Base-by-base conservation (phyloP, 441 rosid genomes). In the Adansonia grandidieri region DNA sequence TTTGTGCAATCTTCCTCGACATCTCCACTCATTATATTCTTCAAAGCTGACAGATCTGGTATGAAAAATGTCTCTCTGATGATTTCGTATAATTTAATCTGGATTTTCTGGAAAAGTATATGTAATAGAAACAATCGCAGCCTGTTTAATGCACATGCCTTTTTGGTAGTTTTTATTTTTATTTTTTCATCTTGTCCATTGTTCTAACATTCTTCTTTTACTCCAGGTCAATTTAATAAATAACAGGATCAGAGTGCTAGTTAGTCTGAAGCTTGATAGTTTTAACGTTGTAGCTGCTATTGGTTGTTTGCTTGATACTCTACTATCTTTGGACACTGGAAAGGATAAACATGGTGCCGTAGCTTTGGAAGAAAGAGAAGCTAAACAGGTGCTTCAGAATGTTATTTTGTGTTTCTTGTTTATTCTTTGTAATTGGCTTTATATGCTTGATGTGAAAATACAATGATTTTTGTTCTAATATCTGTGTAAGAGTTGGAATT, bases 261-360 rank as follows among this genome's bases (percentile, higher is more conserved):
- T 76, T 48, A 86, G 82, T 86, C 85, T 74, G 77, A 94, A 90
- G 87, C 92, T 89, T 74, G 91, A 91, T 84, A 91, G 98, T 87
- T 78, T 75, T 83, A 86, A 88, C 78, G 75, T 94, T 66, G 82
- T 94, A 80, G 88, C 84, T 80, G 90, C 91, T 78, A 77, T 89
- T 63, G 84, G 84, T 79, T 78, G 83, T 84, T 80, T 96, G 84
- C 85, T 93, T 56, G 81, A 69, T 71, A 81, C 85, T 48, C 83
- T 91, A 66, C 78, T 87, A 73, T 85, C 90, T n/a, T 63, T 77
- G 76, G 85, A 82, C 80, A 62, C 60, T 76, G 84, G 77, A 81
- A 79, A 80, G 79, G 68, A 75, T 20, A 80, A 73, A 54, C 60
- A 68, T 80, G 79, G 75, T 63, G 80, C 75, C 81, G 61, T 66